These are phyloP conservation scores for Sugiyamaella xylanicola DNA, from an alignment of 1,139 yeast species.

Conservation along the genomic window DNA sequence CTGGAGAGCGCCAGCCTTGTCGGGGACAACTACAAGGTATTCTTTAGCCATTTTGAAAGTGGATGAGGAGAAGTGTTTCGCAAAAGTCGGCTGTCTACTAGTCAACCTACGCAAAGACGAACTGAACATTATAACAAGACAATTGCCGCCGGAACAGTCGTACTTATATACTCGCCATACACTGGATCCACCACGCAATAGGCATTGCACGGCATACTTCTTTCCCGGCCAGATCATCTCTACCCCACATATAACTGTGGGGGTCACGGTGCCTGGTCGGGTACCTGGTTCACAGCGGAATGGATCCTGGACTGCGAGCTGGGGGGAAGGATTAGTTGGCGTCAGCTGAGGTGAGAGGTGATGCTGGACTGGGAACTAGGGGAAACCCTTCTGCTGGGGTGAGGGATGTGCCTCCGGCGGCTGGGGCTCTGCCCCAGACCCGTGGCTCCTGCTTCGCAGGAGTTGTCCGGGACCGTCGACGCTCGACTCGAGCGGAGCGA, in stretches of 20 bases:
- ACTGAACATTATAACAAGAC: background rate
- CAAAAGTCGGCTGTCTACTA: background rate
- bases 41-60: constrained; percentile 23
- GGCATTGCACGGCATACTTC: background rate
- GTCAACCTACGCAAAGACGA: background rate
- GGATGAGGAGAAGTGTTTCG: background rate
- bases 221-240: background rate
- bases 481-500: background rate
- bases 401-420: too few relatives aligned
- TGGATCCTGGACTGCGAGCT: too few relatives aligned
- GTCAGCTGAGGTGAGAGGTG: too few relatives aligned
- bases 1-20: constrained; percentile 66
- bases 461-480: too few relatives aligned
- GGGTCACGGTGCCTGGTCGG: too few relatives aligned
- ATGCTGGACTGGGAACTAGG: too few relatives aligned
- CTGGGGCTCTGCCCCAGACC: too few relatives aligned
- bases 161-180: background rate
- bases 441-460: too few relatives aligned
- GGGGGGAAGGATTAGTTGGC: too few relatives aligned
- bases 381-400: too few relatives aligned
- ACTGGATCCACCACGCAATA: background rate
- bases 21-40: constrained; percentile 60
- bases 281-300: too few relatives aligned
- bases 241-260: background rate
- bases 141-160: background rate